A percentile compares a stretch with the other conserved stretches of the same genome.
phyloP scores from a whole-genome alignment of 176 grass and related monocot genomes.

The Dendrocalamus sinicus region DNA sequence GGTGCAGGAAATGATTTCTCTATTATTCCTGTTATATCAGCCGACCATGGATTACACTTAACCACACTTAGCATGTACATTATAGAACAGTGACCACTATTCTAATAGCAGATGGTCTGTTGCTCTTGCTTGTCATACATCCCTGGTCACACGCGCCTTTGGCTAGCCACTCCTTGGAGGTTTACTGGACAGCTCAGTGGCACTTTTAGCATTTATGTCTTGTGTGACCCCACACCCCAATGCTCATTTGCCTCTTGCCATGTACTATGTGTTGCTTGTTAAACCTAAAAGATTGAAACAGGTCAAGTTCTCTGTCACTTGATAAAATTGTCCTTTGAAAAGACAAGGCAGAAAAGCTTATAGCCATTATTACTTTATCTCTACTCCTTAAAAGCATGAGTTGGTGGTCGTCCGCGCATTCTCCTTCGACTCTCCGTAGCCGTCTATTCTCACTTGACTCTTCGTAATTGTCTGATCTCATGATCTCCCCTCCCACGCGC shows the following conservation, averaged over 20 bases:
- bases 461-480: too few relatives aligned
- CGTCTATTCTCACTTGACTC: too few relatives aligned
- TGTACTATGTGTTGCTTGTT: background rate
- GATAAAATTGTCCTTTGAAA: background rate
- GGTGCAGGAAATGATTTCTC: too few relatives aligned
- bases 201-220: background rate
- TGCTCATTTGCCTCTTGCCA: background rate
- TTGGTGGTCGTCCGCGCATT: too few relatives aligned
- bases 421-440: too few relatives aligned
- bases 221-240: background rate
- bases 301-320: background rate
- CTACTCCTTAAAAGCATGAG: too few relatives aligned
- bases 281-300: constrained; percentile 10
- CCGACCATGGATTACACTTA: too few relatives aligned
- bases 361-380: constrained; percentile 3
- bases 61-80: too few relatives aligned
- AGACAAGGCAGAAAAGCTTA: background rate
- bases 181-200: background rate
- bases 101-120: background rate
- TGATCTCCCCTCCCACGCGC: too few relatives aligned
- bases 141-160: background rate
- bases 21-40: too few relatives aligned
- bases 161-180: background rate
- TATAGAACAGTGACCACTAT: too few relatives aligned
- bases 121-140: background rate